These are phyloP conservation scores for Takashimella koratensis DNA, from an alignment of 1,284 basidiomycete genomes.

Conservation along the genomic window DNA sequence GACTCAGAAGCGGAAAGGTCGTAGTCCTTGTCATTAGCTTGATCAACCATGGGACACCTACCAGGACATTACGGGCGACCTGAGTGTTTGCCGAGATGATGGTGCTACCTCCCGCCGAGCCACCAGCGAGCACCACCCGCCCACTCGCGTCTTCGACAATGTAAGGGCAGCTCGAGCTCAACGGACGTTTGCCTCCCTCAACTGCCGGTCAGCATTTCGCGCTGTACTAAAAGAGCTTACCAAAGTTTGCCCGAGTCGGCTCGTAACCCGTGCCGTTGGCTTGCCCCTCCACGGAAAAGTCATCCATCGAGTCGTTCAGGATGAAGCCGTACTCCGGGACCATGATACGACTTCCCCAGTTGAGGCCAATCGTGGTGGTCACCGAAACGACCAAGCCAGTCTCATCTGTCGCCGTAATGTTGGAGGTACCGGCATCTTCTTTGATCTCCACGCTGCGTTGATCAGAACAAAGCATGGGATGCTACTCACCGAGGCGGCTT, in stretches of 20 bases:
- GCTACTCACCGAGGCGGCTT: constrained; percentile 22
- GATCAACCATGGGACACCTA: too few species aligned
- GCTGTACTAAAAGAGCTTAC: constrained; percentile 12
- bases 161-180: constrained; percentile 41
- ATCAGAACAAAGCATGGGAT: neutral
- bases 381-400: constrained; percentile 34
- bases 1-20: constrained; percentile 27
- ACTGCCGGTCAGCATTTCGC: constrained; percentile 13
- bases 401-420: constrained; percentile 41
- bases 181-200: constrained; percentile 33
- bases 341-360: constrained; percentile 42
- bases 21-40: constrained; percentile 22
- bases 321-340: constrained; percentile 41
- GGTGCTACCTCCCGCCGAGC: constrained; percentile 40
- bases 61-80: constrained; percentile 31
- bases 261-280: constrained; percentile 41
- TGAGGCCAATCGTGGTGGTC: constrained; percentile 42
- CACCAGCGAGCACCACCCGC: constrained; percentile 28
- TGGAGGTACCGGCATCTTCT: constrained; percentile 40
- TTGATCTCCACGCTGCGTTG: constrained; percentile 26
- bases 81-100: constrained; percentile 43
- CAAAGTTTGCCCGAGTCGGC: constrained; percentile 36
- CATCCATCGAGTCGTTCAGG: constrained; percentile 45
- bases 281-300: constrained; percentile 40
- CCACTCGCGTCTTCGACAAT: constrained; percentile 27